Base-by-base conservation (phyloP, 1,139 yeast genomes). In the Yamadazyma triangularis region DNA sequence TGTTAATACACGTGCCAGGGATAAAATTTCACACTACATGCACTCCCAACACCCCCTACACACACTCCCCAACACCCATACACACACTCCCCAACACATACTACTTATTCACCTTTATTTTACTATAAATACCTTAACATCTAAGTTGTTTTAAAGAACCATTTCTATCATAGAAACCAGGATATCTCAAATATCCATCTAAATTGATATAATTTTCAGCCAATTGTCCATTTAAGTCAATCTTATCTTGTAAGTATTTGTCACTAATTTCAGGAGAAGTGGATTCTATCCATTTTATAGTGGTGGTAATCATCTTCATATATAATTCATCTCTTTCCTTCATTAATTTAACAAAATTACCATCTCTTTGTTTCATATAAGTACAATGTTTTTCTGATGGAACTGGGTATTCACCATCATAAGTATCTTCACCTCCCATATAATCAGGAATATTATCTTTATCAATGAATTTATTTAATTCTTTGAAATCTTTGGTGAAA, bases 131-230 rank as follows among this genome's bases (percentile, higher is more conserved):
- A n/a, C 20, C 20, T 9, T 25, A 37, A 30, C 37, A 37, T 5
- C 32, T 13, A 2, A 26, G 20, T 13, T 27, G 20, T 9, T 18
- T 28, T 22, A 44, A 36, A 3, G 44, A 36, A 16, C 59, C 61
- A 31, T 53, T 58, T 47, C 74, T 57, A 47, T 68, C 74, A 39
- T 53, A 64, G 25, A 60, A 48, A 28, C 71, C 67, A 7, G 58
- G 51, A 37, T 42, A 50, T 47, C 73, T 58, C 28, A 64, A 30
- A 38, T 66, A 67, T 11, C 70, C 68, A 40, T 68, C 74, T 20
- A 66, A 44, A 22, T 49, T 45, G 28, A 64, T 48, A 40, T 61
- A 64, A 34, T 59, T 63, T 23, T 53, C 45, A 13, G 66, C 56
- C 37, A 67, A 42, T 30, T 49, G 49, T 26, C 41, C 40, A 26